Conservation (phyloP, 345 rosid species). For the Iberis pinnata region DNA sequence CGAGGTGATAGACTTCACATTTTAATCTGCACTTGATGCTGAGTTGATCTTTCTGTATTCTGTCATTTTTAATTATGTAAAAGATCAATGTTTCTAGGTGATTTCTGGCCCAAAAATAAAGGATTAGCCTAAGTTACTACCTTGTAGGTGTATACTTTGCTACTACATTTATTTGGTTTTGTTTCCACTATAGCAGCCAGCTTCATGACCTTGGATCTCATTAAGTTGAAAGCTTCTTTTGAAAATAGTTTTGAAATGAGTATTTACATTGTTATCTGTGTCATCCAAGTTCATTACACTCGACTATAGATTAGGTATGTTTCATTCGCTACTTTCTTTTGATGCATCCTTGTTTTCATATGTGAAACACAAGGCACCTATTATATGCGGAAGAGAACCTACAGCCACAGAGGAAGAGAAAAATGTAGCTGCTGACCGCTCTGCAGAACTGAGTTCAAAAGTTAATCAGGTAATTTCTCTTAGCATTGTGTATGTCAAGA, state of each 20-base stretch:
- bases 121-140: constrained; percentile 7
- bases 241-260: not conserved
- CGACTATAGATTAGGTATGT: constrained; percentile 1
- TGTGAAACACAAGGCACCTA: constrained; percentile 56
- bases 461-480: constrained; percentile 75
- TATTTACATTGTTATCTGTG: constrained; percentile 6
- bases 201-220: constrained; percentile 14
- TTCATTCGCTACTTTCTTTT: constrained; percentile 11
- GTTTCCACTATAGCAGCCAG: constrained; percentile 8
- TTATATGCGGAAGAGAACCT: constrained; percentile 97
- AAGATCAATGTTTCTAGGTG: not conserved
- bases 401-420: constrained; percentile 78
- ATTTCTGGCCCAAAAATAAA: not conserved
- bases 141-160: constrained; percentile 7
- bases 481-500: constrained; percentile 14
- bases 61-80: constrained; percentile 2
- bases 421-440: constrained; percentile 69
- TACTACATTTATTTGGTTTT: constrained; percentile 7
- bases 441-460: constrained; percentile 82
- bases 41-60: not conserved
- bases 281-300: constrained; percentile 1
- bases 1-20: constrained; percentile 45
- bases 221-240: constrained; percentile 1
- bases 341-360: constrained; percentile 16
- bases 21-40: constrained; percentile 6